A percentile compares a stretch with the other conserved stretches of the same genome.
Conservation (phyloP, 805 yeast species). For the Metschnikowia similis region DNA sequence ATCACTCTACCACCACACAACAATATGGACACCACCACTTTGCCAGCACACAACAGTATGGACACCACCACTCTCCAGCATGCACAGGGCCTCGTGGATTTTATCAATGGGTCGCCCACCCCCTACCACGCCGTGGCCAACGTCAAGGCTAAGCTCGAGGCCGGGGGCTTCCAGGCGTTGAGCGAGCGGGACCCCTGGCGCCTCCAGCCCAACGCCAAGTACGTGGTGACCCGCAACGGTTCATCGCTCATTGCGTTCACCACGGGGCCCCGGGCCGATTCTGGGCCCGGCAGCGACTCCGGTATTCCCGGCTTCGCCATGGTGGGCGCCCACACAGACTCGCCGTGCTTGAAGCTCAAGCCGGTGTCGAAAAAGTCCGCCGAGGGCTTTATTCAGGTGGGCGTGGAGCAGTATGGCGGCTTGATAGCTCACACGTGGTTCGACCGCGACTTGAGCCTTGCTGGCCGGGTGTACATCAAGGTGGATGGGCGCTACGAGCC, state of each 20-base stretch:
- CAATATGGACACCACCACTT: not conserved
- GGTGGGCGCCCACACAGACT: conserved; percentile 95
- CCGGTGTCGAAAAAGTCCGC: conserved; percentile 69
- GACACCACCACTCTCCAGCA: conserved; percentile 11
- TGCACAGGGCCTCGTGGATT: conserved; percentile 65
- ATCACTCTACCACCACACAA: too few species aligned
- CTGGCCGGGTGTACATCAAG: conserved; percentile 82
- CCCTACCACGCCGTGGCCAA: conserved; percentile 89
- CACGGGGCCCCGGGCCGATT: conserved; percentile 44
- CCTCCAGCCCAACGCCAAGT: conserved; percentile 55
- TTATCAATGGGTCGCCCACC: conserved; percentile 82
- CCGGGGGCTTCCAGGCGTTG: conserved; percentile 70
- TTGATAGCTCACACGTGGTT: conserved; percentile 97
- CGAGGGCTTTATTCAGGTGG: conserved; percentile 83
- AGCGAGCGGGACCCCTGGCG: conserved; percentile 70
- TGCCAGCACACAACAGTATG: conserved; percentile 6
- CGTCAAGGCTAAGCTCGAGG: conserved; percentile 49
- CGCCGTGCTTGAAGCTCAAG: conserved; percentile 84
- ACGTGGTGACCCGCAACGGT: conserved; percentile 84
- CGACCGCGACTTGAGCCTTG: conserved; percentile 86
- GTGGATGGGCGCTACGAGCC: conserved; percentile 52
- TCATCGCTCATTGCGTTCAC: conserved; percentile 86
- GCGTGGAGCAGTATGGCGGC: conserved; percentile 94
- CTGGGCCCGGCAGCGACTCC: too few species aligned
- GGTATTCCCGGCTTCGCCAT: conserved; percentile 83